Conservation (phyloP, 73 alveolate genomes). For the Tetrahymena borealis region DNA sequence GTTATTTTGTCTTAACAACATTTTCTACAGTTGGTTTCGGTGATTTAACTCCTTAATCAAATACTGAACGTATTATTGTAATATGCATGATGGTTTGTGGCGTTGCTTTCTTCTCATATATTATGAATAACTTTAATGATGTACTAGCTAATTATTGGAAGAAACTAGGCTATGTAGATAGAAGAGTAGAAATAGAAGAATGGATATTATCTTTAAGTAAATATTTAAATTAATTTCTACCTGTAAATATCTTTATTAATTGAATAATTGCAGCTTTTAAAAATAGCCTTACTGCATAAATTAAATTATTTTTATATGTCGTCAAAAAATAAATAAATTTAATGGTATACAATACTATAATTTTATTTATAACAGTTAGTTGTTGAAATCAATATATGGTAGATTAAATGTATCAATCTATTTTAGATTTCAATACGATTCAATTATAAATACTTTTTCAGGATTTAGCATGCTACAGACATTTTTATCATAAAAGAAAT, state of each 20-base stretch:
- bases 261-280: slow-evolving; percentile 3
- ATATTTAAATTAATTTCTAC: slow-evolving; percentile 56
- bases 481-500: neutral
- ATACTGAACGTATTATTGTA: slow-evolving; percentile 69
- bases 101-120: slow-evolving; percentile 85
- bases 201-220: slow-evolving; percentile 67
- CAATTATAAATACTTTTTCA: too few relatives aligned
- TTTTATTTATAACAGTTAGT: too few relatives aligned
- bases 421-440: too few relatives aligned
- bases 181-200: slow-evolving; percentile 68
- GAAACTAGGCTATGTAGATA: slow-evolving; percentile 84
- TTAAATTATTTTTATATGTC: too few relatives aligned
- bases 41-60: slow-evolving; percentile 65
- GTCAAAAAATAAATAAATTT: too few relatives aligned
- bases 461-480: too few relatives aligned
- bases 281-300: too few relatives aligned
- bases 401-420: too few relatives aligned
- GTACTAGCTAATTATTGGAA: slow-evolving; percentile 72
- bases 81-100: slow-evolving; percentile 78
- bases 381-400: too few relatives aligned
- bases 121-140: slow-evolving; percentile 79
- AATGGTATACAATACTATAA: too few relatives aligned
- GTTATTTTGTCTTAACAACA: slow-evolving; percentile 81
- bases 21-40: slow-evolving; percentile 91
- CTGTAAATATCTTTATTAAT: slow-evolving; percentile 49